Evolutionary conservation across 768 basidiomycete species (phyloP).

Genomic region (Tricholoma hemisulphureum): DNA sequence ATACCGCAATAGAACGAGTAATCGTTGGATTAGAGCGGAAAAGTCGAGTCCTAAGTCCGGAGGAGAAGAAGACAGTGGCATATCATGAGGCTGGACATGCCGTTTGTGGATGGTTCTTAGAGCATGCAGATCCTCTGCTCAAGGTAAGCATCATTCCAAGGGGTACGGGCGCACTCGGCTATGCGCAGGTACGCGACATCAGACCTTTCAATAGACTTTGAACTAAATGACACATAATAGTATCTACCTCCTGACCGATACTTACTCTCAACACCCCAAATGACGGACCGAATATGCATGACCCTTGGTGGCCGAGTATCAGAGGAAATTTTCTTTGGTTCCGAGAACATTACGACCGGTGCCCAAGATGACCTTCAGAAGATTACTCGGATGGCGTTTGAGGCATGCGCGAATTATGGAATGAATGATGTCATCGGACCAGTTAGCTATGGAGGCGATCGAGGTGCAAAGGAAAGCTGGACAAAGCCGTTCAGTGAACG

Average conservation of each 20-base stretch:
- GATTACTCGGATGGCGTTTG: constrained; percentile 97
- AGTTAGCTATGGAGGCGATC: constrained; percentile 90
- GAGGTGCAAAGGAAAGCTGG: constrained; percentile 82
- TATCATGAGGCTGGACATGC: constrained; percentile 99
- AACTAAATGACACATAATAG: constrained; percentile 33
- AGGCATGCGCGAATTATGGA: constrained; percentile 93
- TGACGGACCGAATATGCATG: constrained; percentile 96
- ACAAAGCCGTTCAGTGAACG: constrained; percentile 98
- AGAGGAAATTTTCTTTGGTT: constrained; percentile 96
- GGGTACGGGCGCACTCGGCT: constrained; percentile 92
- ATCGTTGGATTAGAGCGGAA: constrained; percentile 97
- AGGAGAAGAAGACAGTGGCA: constrained; percentile 98
- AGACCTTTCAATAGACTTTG: constrained; percentile 12
- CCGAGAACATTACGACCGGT: constrained; percentile 91
- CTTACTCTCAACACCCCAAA: constrained; percentile 91
- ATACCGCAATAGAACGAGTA: constrained; percentile 96
- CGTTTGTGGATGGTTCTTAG: constrained; percentile 97
- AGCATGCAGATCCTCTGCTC: constrained; percentile 93
- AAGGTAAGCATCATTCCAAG: constrained; percentile 99
- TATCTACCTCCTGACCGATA: constrained; percentile 96
- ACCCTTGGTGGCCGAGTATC: constrained; percentile 96
- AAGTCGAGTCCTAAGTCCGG: constrained; percentile 85
- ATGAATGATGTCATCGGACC: constrained; percentile 96
- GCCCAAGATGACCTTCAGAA: constrained; percentile 98
- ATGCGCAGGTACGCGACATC: constrained; percentile 74